Evolutionary conservation across 208 protist genomes (phyloP).

Genomic region (Wallacemonas sp.): DNA sequence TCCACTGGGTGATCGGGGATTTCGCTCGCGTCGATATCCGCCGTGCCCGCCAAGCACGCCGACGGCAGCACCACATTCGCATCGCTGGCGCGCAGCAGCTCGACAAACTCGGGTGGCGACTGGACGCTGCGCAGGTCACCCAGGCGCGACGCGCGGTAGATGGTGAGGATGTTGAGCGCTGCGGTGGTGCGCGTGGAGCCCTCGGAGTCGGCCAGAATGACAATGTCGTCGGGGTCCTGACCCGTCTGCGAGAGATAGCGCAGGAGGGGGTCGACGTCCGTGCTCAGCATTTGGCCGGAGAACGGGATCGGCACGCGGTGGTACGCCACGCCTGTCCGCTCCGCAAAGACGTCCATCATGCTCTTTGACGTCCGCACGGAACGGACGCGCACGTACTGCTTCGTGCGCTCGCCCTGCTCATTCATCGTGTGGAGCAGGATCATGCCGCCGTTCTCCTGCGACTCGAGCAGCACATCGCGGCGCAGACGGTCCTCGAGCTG

Average conservation of each 20-base stretch:
- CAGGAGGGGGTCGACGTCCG: constrained; percentile 84
- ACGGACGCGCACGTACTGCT: constrained; percentile 60
- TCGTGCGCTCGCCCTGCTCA: constrained; percentile 31
- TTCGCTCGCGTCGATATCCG: constrained; percentile 32
- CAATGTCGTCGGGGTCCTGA: constrained; percentile 41
- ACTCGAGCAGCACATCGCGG: constrained; percentile 77
- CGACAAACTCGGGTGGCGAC: constrained; percentile 35
- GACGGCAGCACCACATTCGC: constrained; percentile 33
- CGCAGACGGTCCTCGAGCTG: constrained; percentile 88
- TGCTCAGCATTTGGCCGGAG: constrained; percentile 72
- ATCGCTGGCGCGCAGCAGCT: constrained; percentile 44
- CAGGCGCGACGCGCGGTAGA: constrained; percentile 59
- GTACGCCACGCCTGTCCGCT: constrained; percentile 55
- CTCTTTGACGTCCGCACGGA: constrained; percentile 67
- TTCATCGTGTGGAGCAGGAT: constrained; percentile 75
- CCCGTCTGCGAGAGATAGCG: constrained; percentile 48
- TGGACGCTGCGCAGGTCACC: constrained; percentile 48
- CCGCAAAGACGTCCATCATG: constrained; percentile 73
- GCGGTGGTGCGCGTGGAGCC: constrained; percentile 72
- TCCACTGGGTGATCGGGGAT: constrained; percentile 62
- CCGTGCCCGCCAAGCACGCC: constrained; percentile 43
- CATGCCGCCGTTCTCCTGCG: constrained; percentile 69
- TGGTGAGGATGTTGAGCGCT: constrained; percentile 77
- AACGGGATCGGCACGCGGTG: constrained; percentile 83
- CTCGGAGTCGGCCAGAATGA: constrained; percentile 84